phyloP scores from a whole-genome alignment of 805 yeast genomes.

The Monosporozyma servazzii region DNA sequence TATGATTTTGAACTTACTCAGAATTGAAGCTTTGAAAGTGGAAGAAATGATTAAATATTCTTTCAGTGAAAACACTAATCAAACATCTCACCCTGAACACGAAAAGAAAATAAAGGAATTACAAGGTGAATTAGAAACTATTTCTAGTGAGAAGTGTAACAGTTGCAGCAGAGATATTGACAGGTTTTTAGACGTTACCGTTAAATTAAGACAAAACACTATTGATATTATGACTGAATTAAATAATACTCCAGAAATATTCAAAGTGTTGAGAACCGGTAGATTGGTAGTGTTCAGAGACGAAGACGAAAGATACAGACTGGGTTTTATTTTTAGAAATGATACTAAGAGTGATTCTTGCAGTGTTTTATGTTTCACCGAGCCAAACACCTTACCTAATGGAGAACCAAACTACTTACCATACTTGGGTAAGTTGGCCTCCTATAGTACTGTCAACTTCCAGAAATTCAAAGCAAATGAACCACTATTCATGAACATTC shows the following conservation, averaged over 20 bases:
- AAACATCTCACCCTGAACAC: conserved; percentile 78
- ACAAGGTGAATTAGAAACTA: conserved; percentile 36
- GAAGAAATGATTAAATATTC: conserved; percentile 97
- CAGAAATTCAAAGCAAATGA: conserved; percentile 25
- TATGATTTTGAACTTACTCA: conserved; percentile 82
- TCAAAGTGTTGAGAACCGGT: conserved; percentile 43
- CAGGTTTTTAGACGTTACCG: conserved; percentile 36
- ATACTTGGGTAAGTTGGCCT: conserved; percentile 24
- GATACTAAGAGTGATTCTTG: conserved; percentile 17
- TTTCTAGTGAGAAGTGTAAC: conserved; percentile 28
- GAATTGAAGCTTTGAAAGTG: conserved; percentile 92
- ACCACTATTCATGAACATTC: conserved; percentile 22
- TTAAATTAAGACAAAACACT: conserved; percentile 38
- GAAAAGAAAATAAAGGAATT: conserved; percentile 52
- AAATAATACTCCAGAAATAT: conserved; percentile 39
- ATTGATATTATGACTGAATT: conserved; percentile 40
- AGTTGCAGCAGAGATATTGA: conserved; percentile 37
- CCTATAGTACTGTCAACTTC: conserved; percentile 23
- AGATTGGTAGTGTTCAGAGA: conserved; percentile 52
- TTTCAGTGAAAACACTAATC: conserved; percentile 84
- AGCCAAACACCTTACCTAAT: conserved; percentile 19
- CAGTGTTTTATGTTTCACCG: conserved; percentile 29
- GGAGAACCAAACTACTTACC: conserved; percentile 31
- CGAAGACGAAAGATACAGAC: conserved; percentile 27
- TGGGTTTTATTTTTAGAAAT: conserved; percentile 46